phyloP scores from a whole-genome alignment of 2,329 filamentous ascomycete genomes.

The Aquanectria penicillioides region DNA sequence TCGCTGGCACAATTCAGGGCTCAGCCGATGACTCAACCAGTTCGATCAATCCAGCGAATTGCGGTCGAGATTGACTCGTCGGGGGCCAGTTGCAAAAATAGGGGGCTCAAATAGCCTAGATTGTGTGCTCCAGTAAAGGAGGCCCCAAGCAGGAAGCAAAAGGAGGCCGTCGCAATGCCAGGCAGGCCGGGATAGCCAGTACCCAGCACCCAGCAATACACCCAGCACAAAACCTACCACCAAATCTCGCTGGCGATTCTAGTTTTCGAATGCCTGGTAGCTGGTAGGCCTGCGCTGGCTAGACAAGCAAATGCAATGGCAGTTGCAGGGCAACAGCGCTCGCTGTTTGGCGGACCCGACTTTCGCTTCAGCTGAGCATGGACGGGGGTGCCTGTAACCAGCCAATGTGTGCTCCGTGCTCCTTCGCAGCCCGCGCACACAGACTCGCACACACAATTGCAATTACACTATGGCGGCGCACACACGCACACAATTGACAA shows the following conservation, averaged over 20 bases:
- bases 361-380: slow-evolving; percentile 33
- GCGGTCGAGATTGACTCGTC: slow-evolving; percentile 7
- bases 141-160: slow-evolving; percentile 30
- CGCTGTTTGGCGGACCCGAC: slow-evolving; percentile 21
- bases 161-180: slow-evolving; percentile 3
- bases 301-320: slow-evolving; percentile 12
- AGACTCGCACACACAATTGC: slow-evolving; percentile 26
- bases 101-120: too few relatives aligned
- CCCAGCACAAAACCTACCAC: too few relatives aligned
- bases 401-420: slow-evolving; percentile 28
- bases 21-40: slow-evolving; percentile 36
- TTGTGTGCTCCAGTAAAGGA: slow-evolving; percentile 20
- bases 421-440: slow-evolving; percentile 28
- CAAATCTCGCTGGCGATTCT: background rate
- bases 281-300: slow-evolving; percentile 1
- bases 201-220: too few relatives aligned
- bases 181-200: too few relatives aligned
- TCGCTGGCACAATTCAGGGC: slow-evolving; percentile 27
- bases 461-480: slow-evolving; percentile 20
- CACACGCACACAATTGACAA: slow-evolving; percentile 26
- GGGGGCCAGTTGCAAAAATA: background rate
- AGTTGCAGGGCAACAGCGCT: slow-evolving; percentile 15
- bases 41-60: slow-evolving; percentile 26
- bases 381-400: slow-evolving; percentile 33
- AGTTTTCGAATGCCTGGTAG: background rate